phyloP scores from a whole-genome alignment of 78 protist genomes.

The Polysphondylium violaceum region DNA sequence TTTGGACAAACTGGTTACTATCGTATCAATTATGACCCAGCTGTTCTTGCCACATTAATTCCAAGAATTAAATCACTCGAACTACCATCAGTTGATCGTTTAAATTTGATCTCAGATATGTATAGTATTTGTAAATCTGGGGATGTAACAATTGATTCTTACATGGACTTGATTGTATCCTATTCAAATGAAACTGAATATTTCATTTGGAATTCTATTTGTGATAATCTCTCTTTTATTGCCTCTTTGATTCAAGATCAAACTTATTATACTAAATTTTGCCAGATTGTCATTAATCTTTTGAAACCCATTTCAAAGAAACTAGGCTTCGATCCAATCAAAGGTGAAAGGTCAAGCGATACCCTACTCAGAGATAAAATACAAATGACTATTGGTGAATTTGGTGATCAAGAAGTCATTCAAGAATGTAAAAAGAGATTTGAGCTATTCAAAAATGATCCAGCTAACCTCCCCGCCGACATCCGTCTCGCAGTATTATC shows the following conservation, averaged over 20 bases:
- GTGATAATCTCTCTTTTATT: neutral
- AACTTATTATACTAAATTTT: neutral
- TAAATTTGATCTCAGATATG: conserved; percentile 14
- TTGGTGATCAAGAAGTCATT: conserved; percentile 4
- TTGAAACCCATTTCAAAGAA: neutral
- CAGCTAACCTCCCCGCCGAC: neutral
- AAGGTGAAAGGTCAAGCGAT: neutral
- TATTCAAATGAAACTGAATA: conserved; percentile 8
- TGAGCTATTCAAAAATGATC: neutral
- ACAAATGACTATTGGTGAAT: neutral
- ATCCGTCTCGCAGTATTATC: conserved; percentile 23
- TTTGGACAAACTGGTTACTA: conserved; percentile 86
- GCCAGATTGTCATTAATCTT: neutral
- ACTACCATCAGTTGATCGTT: conserved; percentile 29
- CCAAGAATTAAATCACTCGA: conserved; percentile 36
- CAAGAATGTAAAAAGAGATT: conserved; percentile 37
- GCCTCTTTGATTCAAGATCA: neutral
- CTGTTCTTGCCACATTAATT: neutral
- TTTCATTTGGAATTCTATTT: neutral
- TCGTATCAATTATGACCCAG: conserved; percentile 82
- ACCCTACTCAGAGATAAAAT: neutral
- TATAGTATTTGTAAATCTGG: neutral
- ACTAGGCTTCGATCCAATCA: neutral
- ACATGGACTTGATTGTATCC: conserved; percentile 50
- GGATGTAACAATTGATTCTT: neutral